Evolutionary conservation across 1,139 yeast species (phyloP).

Genomic region (Diutina siamensis): DNA sequence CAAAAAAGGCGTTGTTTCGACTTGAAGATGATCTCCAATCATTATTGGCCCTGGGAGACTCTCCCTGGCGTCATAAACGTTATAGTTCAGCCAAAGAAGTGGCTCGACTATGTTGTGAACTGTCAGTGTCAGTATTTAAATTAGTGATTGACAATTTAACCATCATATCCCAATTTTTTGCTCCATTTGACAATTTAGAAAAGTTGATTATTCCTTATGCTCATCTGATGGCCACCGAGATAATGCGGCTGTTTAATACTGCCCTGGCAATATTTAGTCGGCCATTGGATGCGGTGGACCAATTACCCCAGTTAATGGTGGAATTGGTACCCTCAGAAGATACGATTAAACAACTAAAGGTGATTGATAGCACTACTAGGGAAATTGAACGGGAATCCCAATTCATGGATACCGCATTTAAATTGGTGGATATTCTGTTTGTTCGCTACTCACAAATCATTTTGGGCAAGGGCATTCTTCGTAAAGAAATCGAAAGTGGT

Average conservation of each 20-base stretch:
- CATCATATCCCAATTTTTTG: conserved; percentile 8
- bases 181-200: conserved; percentile 25
- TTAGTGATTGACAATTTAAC: background rate
- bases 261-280: background rate
- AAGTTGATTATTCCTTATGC: conserved; percentile 26
- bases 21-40: background rate
- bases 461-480: conserved; percentile 32
- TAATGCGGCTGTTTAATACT: conserved; percentile 8
- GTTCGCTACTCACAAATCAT: conserved; percentile 23
- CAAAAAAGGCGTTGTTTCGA: background rate
- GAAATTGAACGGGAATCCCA: conserved; percentile 26
- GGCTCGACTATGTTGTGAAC: background rate
- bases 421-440: conserved; percentile 24
- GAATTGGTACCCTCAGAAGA: conserved; percentile 8
- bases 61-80: background rate
- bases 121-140: background rate
- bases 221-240: conserved; percentile 19
- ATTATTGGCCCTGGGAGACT: background rate
- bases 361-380: conserved; percentile 26
- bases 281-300: conserved; percentile 20
- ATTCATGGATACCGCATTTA: conserved; percentile 19
- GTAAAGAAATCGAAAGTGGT: conserved; percentile 18
- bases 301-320: conserved; percentile 9
- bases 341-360: conserved; percentile 19
- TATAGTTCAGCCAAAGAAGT: background rate